Evolutionary conservation across 1,139 yeast species (phyloP).

Genomic region (Taphrina deformans): DNA sequence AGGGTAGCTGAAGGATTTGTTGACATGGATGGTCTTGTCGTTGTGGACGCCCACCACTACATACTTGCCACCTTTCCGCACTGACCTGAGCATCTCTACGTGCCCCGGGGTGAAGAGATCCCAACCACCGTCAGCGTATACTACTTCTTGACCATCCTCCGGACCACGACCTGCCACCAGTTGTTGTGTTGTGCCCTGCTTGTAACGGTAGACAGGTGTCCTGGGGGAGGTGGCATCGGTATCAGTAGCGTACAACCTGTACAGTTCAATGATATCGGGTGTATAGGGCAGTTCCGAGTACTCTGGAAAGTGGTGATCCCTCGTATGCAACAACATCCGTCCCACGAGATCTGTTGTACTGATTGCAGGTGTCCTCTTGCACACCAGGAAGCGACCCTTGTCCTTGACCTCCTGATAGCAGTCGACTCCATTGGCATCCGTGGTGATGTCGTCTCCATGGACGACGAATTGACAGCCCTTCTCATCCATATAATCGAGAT

Average conservation of each 20-base stretch:
- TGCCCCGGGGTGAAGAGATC: conserved; percentile 95
- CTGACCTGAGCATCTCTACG: conserved; percentile 63
- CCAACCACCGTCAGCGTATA: conserved; percentile 80
- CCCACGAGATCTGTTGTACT: conserved; percentile 94
- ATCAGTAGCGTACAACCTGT: conserved; percentile 39
- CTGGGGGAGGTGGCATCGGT: conserved; percentile 40
- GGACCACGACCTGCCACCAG: conserved; percentile 41
- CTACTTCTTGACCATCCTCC: conserved; percentile 39
- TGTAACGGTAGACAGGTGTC: conserved; percentile 15
- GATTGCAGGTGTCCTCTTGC: conserved; percentile 88
- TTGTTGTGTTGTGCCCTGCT: conserved; percentile 37
- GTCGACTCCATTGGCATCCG: conserved; percentile 92
- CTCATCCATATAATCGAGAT: conserved; percentile 72
- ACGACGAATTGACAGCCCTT: conserved; percentile 83
- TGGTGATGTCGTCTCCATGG: conserved; percentile 96
- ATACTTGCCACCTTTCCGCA: conserved; percentile 47
- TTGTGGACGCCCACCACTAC: conserved; percentile 72
- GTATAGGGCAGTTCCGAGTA: conserved; percentile 22
- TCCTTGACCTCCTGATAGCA: conserved; percentile 76
- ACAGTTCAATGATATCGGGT: background rate
- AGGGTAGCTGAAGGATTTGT: conserved; percentile 70
- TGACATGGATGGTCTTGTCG: conserved; percentile 55
- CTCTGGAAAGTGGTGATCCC: conserved; percentile 53
- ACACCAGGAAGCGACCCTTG: conserved; percentile 64
- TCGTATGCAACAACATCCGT: conserved; percentile 69